These are phyloP conservation scores for Albugo laibachii DNA, from an alignment of 352 stramenopile species.

Conservation along the genomic window DNA sequence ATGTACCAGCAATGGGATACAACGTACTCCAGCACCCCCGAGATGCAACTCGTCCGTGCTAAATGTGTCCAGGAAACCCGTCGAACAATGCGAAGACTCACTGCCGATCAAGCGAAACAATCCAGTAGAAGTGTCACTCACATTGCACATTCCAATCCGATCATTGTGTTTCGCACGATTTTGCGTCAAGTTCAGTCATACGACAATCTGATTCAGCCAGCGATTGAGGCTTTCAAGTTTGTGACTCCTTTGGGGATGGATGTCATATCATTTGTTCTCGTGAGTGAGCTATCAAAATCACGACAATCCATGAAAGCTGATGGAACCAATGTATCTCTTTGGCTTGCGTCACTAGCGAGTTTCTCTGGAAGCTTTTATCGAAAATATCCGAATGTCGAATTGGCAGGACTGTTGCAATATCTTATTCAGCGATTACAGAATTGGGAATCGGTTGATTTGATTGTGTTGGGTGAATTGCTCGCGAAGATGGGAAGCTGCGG, in stretches of 20 bases:
- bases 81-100: constrained; percentile 62
- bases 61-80: constrained; percentile 46
- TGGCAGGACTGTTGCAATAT: constrained; percentile 81
- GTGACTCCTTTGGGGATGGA: constrained; percentile 86
- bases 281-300: constrained; percentile 75
- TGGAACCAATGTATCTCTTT: constrained; percentile 85
- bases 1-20: constrained; percentile 67
- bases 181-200: constrained; percentile 93
- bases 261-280: constrained; percentile 85
- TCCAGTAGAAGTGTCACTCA: constrained; percentile 67
- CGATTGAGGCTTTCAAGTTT: constrained; percentile 91
- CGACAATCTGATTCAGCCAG: constrained; percentile 91
- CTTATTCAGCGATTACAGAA: constrained; percentile 75
- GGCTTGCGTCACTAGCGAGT: constrained; percentile 83
- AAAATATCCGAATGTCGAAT: constrained; percentile 84
- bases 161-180: constrained; percentile 89
- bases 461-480: constrained; percentile 77
- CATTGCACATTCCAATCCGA: constrained; percentile 82
- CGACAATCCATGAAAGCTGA: constrained; percentile 73
- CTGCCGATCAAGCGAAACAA: constrained; percentile 55
- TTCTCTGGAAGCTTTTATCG: constrained; percentile 91
- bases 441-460: constrained; percentile 66
- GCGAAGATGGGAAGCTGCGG: constrained; percentile 77
- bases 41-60: constrained; percentile 47
- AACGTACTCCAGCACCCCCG: constrained; percentile 27